Percentiles rank a stretch among this genome's conserved stretches.
Evolutionary conservation across 306 rosid genomes (phyloP).

Genomic region (Malus asiatica): DNA sequence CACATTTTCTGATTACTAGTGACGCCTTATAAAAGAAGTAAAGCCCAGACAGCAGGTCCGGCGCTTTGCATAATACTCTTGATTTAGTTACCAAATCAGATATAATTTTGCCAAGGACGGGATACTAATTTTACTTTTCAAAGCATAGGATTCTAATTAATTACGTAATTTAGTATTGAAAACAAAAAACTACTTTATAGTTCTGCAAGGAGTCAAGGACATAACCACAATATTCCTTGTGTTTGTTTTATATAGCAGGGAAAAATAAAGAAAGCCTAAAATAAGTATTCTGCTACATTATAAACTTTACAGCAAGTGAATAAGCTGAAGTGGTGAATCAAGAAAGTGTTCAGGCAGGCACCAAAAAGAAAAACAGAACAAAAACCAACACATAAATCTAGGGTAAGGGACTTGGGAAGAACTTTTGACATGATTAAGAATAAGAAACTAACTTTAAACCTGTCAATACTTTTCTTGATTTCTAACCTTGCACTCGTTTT

Average conservation of each 20-base stretch:
- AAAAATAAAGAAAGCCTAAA: neutral
- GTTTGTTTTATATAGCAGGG: too few species aligned
- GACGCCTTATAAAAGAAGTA: neutral
- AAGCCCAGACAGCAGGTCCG: neutral
- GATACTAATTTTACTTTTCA: neutral
- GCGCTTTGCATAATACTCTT: neutral
- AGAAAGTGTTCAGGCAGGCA: neutral
- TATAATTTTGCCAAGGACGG: neutral
- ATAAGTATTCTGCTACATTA: neutral
- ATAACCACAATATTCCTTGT: neutral
- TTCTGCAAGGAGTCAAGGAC: neutral
- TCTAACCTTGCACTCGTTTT: neutral
- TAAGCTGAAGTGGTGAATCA: neutral
- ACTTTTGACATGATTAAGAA: neutral
- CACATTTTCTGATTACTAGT: neutral
- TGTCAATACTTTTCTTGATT: neutral
- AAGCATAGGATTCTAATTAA: neutral
- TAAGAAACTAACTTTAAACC: neutral
- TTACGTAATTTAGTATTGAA: neutral
- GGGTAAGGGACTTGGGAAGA: neutral
- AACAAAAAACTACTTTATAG: neutral
- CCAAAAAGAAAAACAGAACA: neutral
- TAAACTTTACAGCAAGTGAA: neutral
- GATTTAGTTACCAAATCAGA: neutral
- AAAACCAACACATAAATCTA: neutral